Evolutionary conservation across 345 rosid genomes (phyloP).

Genomic region (Laguncularia racemosa): DNA sequence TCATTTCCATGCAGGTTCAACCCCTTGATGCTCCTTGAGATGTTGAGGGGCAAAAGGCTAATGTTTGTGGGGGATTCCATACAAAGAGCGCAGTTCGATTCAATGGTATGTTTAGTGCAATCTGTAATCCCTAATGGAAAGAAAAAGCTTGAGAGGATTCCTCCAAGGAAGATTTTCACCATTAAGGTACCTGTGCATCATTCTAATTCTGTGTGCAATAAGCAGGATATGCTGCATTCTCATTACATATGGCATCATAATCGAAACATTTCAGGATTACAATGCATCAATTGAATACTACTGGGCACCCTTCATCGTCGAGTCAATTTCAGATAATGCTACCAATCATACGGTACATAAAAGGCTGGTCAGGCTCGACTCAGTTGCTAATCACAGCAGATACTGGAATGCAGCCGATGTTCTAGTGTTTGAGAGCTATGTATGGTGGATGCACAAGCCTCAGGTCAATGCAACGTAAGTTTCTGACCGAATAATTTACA

Average conservation of each 20-base stretch:
- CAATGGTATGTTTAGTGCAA: constrained; percentile 79
- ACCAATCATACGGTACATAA: constrained; percentile 78
- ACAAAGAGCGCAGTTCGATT: constrained; percentile 86
- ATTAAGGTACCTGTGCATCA: constrained; percentile 45
- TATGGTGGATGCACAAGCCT: constrained; percentile 97
- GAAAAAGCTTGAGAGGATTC: constrained; percentile 57
- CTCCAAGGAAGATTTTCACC: constrained; percentile 88
- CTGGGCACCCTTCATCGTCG: constrained; percentile 95
- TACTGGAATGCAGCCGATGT: constrained; percentile 70
- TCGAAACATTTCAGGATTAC: constrained; percentile 48
- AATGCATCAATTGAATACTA: constrained; percentile 74
- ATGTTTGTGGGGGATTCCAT: constrained; percentile 95
- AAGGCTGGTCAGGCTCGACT: constrained; percentile 71
- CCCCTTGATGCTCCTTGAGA: constrained; percentile 63
- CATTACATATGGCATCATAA: neutral
- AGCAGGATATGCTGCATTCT: too few species aligned
- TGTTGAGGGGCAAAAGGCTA: constrained; percentile 63
- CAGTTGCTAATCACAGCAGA: constrained; percentile 73
- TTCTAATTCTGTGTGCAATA: neutral
- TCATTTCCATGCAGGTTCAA: constrained; percentile 46
- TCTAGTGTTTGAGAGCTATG: constrained; percentile 78
- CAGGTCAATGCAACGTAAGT: constrained; percentile 79
- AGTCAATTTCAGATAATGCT: constrained; percentile 85
- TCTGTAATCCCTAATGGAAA: constrained; percentile 64
- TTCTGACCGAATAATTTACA: neutral